phyloP scores from a whole-genome alignment of 805 yeast genomes.

The Yueomyces sinensis region DNA sequence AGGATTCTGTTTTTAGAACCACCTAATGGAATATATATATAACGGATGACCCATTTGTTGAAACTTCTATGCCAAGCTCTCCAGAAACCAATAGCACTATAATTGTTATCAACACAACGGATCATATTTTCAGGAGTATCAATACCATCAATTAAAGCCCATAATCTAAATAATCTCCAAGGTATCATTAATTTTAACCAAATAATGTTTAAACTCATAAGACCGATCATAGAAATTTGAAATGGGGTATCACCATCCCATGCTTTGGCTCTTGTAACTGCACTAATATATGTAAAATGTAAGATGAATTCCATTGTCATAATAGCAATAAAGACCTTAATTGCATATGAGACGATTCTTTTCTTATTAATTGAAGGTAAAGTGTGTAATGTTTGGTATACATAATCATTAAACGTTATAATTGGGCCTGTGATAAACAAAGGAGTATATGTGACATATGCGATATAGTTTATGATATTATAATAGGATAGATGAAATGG shows the following conservation, averaged over 20 bases:
- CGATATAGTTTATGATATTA: slow-evolving; percentile 48
- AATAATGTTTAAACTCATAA: slow-evolving; percentile 77
- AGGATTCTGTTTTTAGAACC: slow-evolving; percentile 60
- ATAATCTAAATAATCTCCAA: slow-evolving; percentile 88
- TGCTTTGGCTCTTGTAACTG: slow-evolving; percentile 78
- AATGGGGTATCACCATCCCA: slow-evolving; percentile 86
- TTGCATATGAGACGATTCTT: slow-evolving; percentile 46
- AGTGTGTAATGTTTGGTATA: slow-evolving; percentile 53
- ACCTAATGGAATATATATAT: slow-evolving; percentile 85
- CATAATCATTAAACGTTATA: slow-evolving; percentile 80
- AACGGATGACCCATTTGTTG: slow-evolving; percentile 81
- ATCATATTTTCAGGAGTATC: slow-evolving; percentile 98
- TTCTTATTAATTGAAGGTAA: slow-evolving; percentile 45
- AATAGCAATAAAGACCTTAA: slow-evolving; percentile 59
- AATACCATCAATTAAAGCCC: slow-evolving; percentile 86
- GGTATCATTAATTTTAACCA: slow-evolving; percentile 92
- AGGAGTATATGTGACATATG: slow-evolving; percentile 78
- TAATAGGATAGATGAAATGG: slow-evolving; percentile 53
- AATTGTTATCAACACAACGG: slow-evolving; percentile 89
- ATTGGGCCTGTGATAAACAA: slow-evolving; percentile 92
- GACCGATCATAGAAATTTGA: slow-evolving; percentile 88
- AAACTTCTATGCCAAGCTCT: slow-evolving; percentile 96
- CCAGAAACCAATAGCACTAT: slow-evolving; percentile 92
- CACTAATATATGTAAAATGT: slow-evolving; percentile 86
- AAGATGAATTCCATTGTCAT: slow-evolving; percentile 79